Percentiles rank a stretch among this genome's conserved stretches.
Conservation (phyloP, 495 filamentous ascomycete genomes). For the Penicillium atrosanguineum region DNA sequence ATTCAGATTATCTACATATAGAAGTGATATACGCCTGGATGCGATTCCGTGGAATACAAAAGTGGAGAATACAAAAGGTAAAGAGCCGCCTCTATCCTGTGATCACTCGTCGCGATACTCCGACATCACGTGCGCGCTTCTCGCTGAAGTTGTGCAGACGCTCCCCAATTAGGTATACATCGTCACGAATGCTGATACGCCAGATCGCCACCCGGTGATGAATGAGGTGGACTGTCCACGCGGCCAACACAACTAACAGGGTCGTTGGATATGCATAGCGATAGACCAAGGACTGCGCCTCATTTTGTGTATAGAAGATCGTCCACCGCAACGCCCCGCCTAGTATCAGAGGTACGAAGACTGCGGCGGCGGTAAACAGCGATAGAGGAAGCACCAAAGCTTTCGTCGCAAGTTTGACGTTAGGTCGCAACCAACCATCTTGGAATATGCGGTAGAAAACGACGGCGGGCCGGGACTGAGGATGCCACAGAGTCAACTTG, state of each 20-base stretch:
- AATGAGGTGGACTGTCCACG: constrained; percentile 40
- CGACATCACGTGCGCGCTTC: constrained; percentile 42
- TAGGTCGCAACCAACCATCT: constrained; percentile 78
- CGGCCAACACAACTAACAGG: constrained; percentile 46
- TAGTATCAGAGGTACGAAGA: constrained; percentile 56
- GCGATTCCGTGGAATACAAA: neutral
- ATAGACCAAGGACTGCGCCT: constrained; percentile 57
- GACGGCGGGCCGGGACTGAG: constrained; percentile 64
- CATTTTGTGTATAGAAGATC: constrained; percentile 38
- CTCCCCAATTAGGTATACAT: constrained; percentile 95
- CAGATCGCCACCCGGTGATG: constrained; percentile 63
- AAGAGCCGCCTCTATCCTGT: constrained; percentile 26
- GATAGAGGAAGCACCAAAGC: constrained; percentile 74
- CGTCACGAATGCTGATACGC: constrained; percentile 82
- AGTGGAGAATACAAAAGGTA: neutral
- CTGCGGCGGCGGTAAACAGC: constrained; percentile 54
- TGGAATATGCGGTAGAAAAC: constrained; percentile 73
- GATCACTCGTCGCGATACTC: constrained; percentile 39
- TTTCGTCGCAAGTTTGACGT: constrained; percentile 73
- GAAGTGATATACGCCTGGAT: too few relatives aligned
- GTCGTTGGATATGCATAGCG: constrained; percentile 69
- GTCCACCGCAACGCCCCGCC: constrained; percentile 45
- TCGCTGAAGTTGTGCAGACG: constrained; percentile 89
- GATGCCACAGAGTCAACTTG: constrained; percentile 63
- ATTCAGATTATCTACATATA: too few relatives aligned